Percentiles rank a stretch among this genome's conserved stretches.
Evolutionary conservation across 169 alveolate genomes (phyloP).

Genomic region (Amoebophrya sp.): DNA sequence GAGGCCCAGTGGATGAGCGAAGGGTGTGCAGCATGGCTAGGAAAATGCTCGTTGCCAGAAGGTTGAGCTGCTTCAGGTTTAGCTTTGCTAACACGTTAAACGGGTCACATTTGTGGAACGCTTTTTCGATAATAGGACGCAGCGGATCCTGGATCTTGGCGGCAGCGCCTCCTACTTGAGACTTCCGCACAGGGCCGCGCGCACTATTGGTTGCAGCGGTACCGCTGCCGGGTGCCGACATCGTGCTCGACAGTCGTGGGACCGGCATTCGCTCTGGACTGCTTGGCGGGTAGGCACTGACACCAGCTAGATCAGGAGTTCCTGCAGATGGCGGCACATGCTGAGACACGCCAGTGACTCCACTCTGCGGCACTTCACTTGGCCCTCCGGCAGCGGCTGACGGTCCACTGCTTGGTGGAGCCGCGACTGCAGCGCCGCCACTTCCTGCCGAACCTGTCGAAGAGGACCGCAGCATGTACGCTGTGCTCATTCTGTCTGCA

Average conservation of each 20-base stretch:
- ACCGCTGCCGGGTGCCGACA: not conserved
- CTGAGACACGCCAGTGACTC: not conserved
- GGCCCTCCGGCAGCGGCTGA: not conserved
- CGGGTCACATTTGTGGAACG: conserved; percentile 22
- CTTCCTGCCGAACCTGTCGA: not conserved
- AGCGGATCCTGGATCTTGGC: not conserved
- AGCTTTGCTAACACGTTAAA: conserved; percentile 6
- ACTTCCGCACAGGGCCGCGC: too few relatives aligned
- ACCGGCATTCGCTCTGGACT: not conserved
- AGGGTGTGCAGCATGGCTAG: conserved; percentile 17
- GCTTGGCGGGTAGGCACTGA: not conserved
- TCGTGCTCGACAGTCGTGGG: not conserved
- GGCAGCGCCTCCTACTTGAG: too few relatives aligned
- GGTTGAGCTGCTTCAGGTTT: not conserved
- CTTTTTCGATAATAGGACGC: not conserved
- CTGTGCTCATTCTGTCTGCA: too few relatives aligned
- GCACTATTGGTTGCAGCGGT: not conserved
- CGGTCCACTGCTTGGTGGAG: not conserved
- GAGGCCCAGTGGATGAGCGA: too few relatives aligned
- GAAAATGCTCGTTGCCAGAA: not conserved
- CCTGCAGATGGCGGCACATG: not conserved
- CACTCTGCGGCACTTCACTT: not conserved
- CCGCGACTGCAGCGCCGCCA: not conserved
- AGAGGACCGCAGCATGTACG: too few relatives aligned
- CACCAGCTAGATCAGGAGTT: not conserved